phyloP scores from a whole-genome alignment of 768 basidiomycete species.

The Panaeolus papilionaceus region DNA sequence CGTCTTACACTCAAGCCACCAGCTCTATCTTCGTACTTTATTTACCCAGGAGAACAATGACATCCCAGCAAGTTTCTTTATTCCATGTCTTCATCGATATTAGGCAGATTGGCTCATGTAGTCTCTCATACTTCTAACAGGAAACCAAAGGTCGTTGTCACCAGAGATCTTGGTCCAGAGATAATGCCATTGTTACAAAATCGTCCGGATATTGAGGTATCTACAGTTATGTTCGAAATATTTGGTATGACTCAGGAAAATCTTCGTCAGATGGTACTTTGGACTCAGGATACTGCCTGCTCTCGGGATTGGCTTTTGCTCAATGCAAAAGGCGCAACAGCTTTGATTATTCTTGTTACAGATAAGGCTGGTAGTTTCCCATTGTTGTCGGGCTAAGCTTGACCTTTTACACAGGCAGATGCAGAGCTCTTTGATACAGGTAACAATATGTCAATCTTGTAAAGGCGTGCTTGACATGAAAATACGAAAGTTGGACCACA shows the following conservation, averaged over 20 bases:
- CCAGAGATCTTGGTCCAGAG: conserved; percentile 66
- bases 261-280: conserved; percentile 42
- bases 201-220: conserved; percentile 61
- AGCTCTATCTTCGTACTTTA: conserved; percentile 11
- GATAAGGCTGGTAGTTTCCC: conserved; percentile 61
- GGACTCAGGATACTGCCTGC: conserved; percentile 60
- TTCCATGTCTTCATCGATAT: conserved; percentile 25
- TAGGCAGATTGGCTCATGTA: conserved; percentile 29
- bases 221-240: not conserved
- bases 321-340: conserved; percentile 70
- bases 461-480: conserved; percentile 3
- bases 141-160: conserved; percentile 56
- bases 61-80: conserved; percentile 4
- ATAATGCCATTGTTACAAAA: conserved; percentile 62
- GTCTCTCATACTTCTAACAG: conserved; percentile 25
- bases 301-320: conserved; percentile 76
- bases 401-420: conserved; percentile 58
- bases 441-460: conserved; percentile 24
- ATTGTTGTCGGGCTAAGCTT: not conserved
- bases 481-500: conserved; percentile 66
- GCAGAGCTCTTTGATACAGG: conserved; percentile 72
- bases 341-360: conserved; percentile 66
- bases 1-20: not conserved
- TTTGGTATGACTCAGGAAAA: not conserved
- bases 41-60: conserved; percentile 3